Base-by-base conservation (phyloP, 139 green algal species). In the Micractinium conductrix region DNA sequence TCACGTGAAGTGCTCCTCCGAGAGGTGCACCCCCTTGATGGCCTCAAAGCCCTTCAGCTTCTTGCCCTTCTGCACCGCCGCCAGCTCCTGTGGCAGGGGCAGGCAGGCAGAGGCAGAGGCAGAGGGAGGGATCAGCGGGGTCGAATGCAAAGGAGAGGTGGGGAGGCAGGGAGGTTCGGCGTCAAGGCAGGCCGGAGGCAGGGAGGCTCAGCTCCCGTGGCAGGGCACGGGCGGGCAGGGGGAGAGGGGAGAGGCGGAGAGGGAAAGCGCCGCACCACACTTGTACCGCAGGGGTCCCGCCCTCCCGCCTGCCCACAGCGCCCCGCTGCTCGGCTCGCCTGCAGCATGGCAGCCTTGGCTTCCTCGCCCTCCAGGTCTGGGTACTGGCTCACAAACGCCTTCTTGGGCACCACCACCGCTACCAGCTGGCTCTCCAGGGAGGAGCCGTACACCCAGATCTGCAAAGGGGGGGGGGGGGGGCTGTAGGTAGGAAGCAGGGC, bases 401-500 rank as follows among this genome's bases (percentile, higher is more conserved):
- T 82, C 55, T 93, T 89, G 24, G 96, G 96, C 78, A 99, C 93
- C 74, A 96, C 95, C 74, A 99, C 92, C 4, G 90, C 95, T 74
- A 99, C 94, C 83, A 99, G 89, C 40, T 79, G 85, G 45, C 72
- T 85, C 80, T 94, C 84, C 21, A 93, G 90, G 35, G 62, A 89
- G 86, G 96, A 95, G 79, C 96, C 96, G 85, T 98, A 98, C 81
- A 98, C 94, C 93, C 92, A 94, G 50, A 95, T 89, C 82, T 81
- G 45, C 3, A 33, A 21, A n/a, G n/a, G n/a, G 71, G 10, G 22
- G 22, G 26, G 16, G 60, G 60, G 26, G 60, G 60, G 21, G 60
- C 16, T 10, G 48, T 22, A 69, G 60, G 60, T 69, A n/a, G 21
- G 60, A n/a, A 19, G 60, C 7, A 12, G 60, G 21, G 60, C 24